Conservation (phyloP, 257 asterid species). For the Solanum gracilifrons region DNA sequence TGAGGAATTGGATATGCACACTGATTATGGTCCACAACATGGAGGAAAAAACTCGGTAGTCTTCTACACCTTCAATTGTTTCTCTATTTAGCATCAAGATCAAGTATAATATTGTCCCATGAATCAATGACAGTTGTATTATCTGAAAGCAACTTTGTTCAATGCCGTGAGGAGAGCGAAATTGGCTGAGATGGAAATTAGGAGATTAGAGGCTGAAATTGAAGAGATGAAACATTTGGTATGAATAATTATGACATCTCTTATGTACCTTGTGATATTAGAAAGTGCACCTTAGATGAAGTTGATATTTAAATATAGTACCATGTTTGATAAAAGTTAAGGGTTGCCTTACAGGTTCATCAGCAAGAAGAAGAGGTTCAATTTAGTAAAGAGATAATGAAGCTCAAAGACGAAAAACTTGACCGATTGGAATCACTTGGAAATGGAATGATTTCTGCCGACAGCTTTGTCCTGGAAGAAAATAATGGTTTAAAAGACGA, state of each 20-base stretch:
- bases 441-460: constrained; percentile 39
- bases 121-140: constrained; percentile 33
- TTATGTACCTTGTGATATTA: neutral
- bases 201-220: constrained; percentile 41
- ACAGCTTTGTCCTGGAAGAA: constrained; percentile 35
- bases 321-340: neutral
- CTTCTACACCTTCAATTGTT: neutral
- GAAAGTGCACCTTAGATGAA: neutral
- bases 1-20: constrained; percentile 15
- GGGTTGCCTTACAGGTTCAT: constrained; percentile 28
- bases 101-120: neutral
- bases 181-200: constrained; percentile 37
- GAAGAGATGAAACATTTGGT: constrained; percentile 43
- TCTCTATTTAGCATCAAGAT: neutral
- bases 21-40: constrained; percentile 10
- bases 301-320: neutral
- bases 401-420: constrained; percentile 46
- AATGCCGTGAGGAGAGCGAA: constrained; percentile 44
- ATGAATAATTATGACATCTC: neutral
- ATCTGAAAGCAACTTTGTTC: constrained; percentile 30
- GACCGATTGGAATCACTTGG: constrained; percentile 38
- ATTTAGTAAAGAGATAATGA: constrained; percentile 36
- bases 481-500: constrained; percentile 45
- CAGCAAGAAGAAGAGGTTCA: constrained; percentile 47
- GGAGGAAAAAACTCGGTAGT: constrained; percentile 26